phyloP scores from a whole-genome alignment of 345 rosid genomes.

The Camelina sativa region DNA sequence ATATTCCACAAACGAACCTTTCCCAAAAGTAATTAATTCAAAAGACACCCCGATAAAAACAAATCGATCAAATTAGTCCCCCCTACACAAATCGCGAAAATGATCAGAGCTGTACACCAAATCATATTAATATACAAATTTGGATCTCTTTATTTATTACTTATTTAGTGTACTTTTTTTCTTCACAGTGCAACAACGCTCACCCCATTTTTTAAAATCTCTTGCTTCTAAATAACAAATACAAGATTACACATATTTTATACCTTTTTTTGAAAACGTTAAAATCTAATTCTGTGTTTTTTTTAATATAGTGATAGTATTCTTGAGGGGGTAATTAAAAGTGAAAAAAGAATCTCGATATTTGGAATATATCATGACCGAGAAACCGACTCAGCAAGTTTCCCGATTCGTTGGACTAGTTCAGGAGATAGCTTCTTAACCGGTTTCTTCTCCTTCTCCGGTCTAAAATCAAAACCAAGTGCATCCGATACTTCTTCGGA shows the following conservation, averaged over 20 bases:
- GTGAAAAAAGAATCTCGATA: conserved; percentile 22
- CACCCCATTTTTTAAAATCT: background rate
- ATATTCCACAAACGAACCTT: conserved; percentile 34
- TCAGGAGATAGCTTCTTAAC: conserved; percentile 73
- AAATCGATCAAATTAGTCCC: background rate
- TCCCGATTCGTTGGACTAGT: conserved; percentile 71
- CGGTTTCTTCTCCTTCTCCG: conserved; percentile 77
- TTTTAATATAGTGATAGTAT: conserved; percentile 12
- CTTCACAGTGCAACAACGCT: conserved; percentile 23
- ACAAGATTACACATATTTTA: conserved; percentile 5
- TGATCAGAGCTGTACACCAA: conserved; percentile 1
- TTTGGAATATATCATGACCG: conserved; percentile 50
- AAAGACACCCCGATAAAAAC: background rate
- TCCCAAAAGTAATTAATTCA: background rate
- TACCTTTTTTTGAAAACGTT: conserved; percentile 32
- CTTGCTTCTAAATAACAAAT: conserved; percentile 8
- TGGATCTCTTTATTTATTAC: conserved; percentile 7
- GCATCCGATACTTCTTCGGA: conserved; percentile 95
- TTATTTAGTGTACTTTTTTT: background rate
- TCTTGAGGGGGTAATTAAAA: background rate
- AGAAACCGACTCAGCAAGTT: conserved; percentile 83
- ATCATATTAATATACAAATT: conserved; percentile 21
- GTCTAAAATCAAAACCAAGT: conserved; percentile 79
- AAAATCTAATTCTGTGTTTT: conserved; percentile 28
- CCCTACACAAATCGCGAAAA: background rate